Evolutionary conservation across 768 basidiomycete species (phyloP), one percentile per base, ranked within the genome.

Genomic region (Leccinum variicolor): DNA sequence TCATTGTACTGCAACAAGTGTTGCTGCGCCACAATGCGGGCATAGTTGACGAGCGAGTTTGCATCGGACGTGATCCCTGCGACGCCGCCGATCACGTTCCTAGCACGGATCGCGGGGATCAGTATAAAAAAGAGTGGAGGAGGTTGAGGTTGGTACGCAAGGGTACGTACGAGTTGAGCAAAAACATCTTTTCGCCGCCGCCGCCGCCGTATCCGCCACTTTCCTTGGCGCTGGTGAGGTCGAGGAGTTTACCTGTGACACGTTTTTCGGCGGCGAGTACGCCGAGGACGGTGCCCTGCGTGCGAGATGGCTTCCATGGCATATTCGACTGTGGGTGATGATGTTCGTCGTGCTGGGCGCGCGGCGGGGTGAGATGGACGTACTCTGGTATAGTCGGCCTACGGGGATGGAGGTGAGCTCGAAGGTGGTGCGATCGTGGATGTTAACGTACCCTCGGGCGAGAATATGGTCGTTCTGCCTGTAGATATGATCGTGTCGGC

Each of bases 251-350:
- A 46, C 94, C 94, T 0, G 97, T 98, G 29, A 98, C 94, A 75
- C 96, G 97, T 83, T 96, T 96, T 82, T 99, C 92, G 6, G 90
- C 94, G 0, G 94, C 92, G 28, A 95, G 81, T 55, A 95, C 88
- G 43, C 92, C 94, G n/a, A 96, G 84, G 47, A 96, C 94, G 43
- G 93, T 91, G 54, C 92, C 92, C 92, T 19, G 93, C 94, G 67
- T 94, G 90, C 28, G 94, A 97, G 80, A 98, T 98, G 57, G 94
- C 94, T 72, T 98, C 97, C 93, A 98, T 97, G 46, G 96, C 96
- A 83, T 99, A 99, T 78, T 99, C 96, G 79, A 98, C 96, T 96
- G 65, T 50, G 31, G 8, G 9, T 0, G 25, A 25, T 25, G 25
- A 54, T 7, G 46, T 49, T 53, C 41, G 62, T 54, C 34, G 46